phyloP scores from a whole-genome alignment of 371 early-diverging fungal genomes.

The Actinomortierella ambigua region DNA sequence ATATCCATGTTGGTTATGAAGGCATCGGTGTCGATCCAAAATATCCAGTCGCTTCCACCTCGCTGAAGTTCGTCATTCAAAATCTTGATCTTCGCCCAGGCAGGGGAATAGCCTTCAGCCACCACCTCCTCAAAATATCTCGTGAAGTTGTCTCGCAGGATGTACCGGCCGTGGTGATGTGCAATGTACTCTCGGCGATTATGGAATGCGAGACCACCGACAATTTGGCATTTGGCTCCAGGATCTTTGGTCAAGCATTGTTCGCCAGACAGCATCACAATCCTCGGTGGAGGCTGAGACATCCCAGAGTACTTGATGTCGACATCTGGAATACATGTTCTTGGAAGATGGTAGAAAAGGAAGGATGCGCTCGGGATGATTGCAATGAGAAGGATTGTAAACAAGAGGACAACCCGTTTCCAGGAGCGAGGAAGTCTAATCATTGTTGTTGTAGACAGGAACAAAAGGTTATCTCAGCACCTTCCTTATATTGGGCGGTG shows the following conservation, averaged over 20 bases:
- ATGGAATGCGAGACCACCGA: constrained; percentile 12
- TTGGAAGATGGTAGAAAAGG: constrained; percentile 19
- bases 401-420: too few relatives aligned
- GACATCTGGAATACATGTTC: constrained; percentile 22
- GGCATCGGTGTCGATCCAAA: constrained; percentile 35
- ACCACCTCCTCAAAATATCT: constrained; percentile 18
- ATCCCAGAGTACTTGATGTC: constrained; percentile 1
- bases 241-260: constrained; percentile 6
- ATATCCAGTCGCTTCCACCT: constrained; percentile 26
- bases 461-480: too few relatives aligned
- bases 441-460: too few relatives aligned
- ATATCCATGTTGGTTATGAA: constrained; percentile 29
- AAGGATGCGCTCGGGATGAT: not conserved
- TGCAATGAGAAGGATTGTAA: not conserved
- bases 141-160: constrained; percentile 28
- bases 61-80: constrained; percentile 19
- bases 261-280: constrained; percentile 30
- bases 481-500: too few relatives aligned
- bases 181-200: constrained; percentile 27
- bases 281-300: constrained; percentile 6
- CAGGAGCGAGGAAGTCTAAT: too few relatives aligned
- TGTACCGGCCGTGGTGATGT: constrained; percentile 24
- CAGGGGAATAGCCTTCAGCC: constrained; percentile 9
- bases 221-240: constrained; percentile 15
- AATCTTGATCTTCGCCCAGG: constrained; percentile 31